These are phyloP conservation scores for Microglena sp. DNA, from an alignment of 139 green algal species.

Conservation along the genomic window DNA sequence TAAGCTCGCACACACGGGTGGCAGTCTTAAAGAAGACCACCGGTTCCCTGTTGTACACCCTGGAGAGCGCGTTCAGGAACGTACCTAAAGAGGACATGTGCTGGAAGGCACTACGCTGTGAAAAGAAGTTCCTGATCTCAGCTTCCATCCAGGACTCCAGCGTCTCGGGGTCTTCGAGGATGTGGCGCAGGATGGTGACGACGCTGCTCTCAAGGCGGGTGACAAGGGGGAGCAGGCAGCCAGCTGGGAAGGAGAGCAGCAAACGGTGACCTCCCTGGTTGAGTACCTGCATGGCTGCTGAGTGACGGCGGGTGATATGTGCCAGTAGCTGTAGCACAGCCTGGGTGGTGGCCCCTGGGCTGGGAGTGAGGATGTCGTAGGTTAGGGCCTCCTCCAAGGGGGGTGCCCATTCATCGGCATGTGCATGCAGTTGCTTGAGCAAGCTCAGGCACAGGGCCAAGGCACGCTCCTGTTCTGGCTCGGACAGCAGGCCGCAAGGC, in stretches of 20 bases:
- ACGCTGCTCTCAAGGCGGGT: slow-evolving; percentile 54
- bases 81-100: too few relatives aligned
- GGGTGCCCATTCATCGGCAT: slow-evolving; percentile 29
- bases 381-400: neutral
- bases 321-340: slow-evolving; percentile 72
- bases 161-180: slow-evolving; percentile 82
- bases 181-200: slow-evolving; percentile 67
- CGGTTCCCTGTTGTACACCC: too few relatives aligned
- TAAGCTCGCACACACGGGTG: too few relatives aligned
- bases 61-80: too few relatives aligned
- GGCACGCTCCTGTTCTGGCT: slow-evolving; percentile 32
- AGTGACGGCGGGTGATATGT: slow-evolving; percentile 59
- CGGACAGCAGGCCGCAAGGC: slow-evolving; percentile 44
- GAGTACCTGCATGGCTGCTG: slow-evolving; percentile 63
- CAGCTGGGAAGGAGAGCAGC: slow-evolving; percentile 65
- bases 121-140: slow-evolving; percentile 66
- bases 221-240: slow-evolving; percentile 34
- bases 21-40: too few relatives aligned
- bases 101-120: too few relatives aligned
- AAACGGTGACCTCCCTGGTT: slow-evolving; percentile 31
- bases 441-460: slow-evolving; percentile 39
- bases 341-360: slow-evolving; percentile 51
- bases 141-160: slow-evolving; percentile 85
- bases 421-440: slow-evolving; percentile 50
- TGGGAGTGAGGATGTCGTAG: slow-evolving; percentile 12